Percentiles rank a stretch among this genome's conserved stretches.
Conservation (phyloP, 768 basidiomycete species). For the Mycena venus region DNA sequence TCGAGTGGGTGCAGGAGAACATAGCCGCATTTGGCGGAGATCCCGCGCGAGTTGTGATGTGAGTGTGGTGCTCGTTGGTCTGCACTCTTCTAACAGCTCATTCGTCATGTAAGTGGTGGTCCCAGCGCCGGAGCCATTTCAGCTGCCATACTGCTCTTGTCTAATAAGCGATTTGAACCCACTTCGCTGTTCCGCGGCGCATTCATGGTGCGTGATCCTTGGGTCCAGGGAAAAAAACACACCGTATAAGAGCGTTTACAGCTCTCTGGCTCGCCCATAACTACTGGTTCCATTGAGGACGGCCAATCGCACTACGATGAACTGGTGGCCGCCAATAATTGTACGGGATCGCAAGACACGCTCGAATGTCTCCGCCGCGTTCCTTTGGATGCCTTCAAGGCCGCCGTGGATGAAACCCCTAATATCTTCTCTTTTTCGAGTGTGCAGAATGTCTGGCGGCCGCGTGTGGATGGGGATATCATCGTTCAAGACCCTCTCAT, state of each 20-base stretch:
- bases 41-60: slow-evolving; percentile 58
- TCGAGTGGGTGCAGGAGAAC: slow-evolving; percentile 69
- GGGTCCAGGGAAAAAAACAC: not conserved
- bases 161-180: slow-evolving; percentile 22
- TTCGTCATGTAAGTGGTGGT: slow-evolving; percentile 1
- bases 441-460: slow-evolving; percentile 50
- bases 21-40: slow-evolving; percentile 69
- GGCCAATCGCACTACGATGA: slow-evolving; percentile 18
- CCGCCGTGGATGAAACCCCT: slow-evolving; percentile 49
- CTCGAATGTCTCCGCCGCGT: slow-evolving; percentile 50
- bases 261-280: slow-evolving; percentile 15
- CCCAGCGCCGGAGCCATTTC: slow-evolving; percentile 29
- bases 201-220: slow-evolving; percentile 1
- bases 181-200: slow-evolving; percentile 17
- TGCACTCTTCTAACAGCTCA: not conserved
- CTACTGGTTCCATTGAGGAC: not conserved
- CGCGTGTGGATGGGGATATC: slow-evolving; percentile 55
- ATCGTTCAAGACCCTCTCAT: slow-evolving; percentile 47
- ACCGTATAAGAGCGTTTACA: not conserved
- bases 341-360: slow-evolving; percentile 41
- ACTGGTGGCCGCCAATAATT: slow-evolving; percentile 30
- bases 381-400: slow-evolving; percentile 44
- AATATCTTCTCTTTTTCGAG: slow-evolving; percentile 46
- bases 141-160: not conserved
- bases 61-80: slow-evolving; percentile 10